Evolutionary conservation across 2,329 filamentous ascomycete species (phyloP).

Genomic region (Ilyonectria destructans): DNA sequence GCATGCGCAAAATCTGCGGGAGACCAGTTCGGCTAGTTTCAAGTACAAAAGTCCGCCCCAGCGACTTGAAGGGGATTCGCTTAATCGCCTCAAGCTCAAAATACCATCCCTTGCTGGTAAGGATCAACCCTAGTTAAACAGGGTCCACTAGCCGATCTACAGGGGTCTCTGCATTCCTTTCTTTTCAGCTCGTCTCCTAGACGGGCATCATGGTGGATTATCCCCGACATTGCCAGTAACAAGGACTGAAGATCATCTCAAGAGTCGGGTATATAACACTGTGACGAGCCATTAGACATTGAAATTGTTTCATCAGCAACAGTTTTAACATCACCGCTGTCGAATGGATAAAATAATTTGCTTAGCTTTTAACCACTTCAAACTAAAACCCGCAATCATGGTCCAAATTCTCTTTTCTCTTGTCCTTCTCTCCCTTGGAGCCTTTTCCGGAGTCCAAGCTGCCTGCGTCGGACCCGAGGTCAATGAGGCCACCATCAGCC

Average conservation of each 20-base stretch:
- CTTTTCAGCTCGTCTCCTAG: slow-evolving; percentile 26
- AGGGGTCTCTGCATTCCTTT: slow-evolving; percentile 12
- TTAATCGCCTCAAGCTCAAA: neutral
- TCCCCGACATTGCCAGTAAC: neutral
- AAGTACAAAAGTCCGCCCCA: neutral
- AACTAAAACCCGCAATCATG: slow-evolving; percentile 18
- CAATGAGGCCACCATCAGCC: slow-evolving; percentile 33
- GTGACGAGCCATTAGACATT: neutral
- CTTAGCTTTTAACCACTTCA: neutral
- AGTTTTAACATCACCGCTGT: neutral
- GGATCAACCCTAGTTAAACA: slow-evolving; percentile 5
- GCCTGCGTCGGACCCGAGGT: slow-evolving; percentile 39
- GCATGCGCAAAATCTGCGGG: neutral
- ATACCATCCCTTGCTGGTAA: neutral
- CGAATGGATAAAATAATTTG: neutral
- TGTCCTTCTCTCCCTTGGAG: slow-evolving; percentile 13
- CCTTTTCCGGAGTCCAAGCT: slow-evolving; percentile 22
- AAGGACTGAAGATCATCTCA: neutral
- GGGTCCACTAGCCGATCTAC: slow-evolving; percentile 13
- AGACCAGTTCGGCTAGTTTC: slow-evolving; percentile 28
- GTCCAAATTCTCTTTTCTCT: slow-evolving; percentile 15
- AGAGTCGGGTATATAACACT: slow-evolving; percentile 13
- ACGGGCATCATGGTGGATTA: slow-evolving; percentile 5
- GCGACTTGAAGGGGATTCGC: slow-evolving; percentile 4
- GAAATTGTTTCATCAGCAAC: neutral